These are phyloP conservation scores for Neostapfia colusana DNA, from an alignment of 176 grass and related monocot species.

Conservation along the genomic window DNA sequence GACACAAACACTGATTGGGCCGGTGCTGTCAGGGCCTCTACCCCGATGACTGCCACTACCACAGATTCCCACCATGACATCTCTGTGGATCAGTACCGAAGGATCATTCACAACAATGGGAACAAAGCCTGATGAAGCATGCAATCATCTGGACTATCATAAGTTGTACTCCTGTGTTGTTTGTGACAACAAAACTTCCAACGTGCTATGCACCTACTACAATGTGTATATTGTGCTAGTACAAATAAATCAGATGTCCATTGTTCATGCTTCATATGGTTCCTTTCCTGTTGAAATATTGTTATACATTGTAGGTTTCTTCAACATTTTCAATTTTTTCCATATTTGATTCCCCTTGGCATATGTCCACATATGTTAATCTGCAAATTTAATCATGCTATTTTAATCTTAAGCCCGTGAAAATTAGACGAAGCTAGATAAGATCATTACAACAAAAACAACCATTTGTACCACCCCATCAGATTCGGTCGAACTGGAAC, in stretches of 20 bases:
- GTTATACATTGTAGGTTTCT: background rate
- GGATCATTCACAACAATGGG: background rate
- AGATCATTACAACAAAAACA: too few species aligned
- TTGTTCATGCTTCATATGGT: background rate
- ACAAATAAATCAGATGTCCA: background rate
- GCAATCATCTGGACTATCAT: background rate
- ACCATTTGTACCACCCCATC: too few species aligned
- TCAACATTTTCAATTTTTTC: background rate
- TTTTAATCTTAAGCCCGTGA: too few species aligned
- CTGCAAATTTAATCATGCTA: too few species aligned
- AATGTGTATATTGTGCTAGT: background rate
- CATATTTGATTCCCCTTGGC: background rate
- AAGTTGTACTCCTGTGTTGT: too few species aligned
- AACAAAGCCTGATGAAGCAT: constrained; percentile 18
- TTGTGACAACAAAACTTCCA: too few species aligned
- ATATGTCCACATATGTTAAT: too few species aligned
- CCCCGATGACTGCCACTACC: background rate
- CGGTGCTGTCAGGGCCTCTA: background rate
- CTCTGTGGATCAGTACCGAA: constrained; percentile 26
- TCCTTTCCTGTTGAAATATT: background rate
- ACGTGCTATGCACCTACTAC: too few species aligned
- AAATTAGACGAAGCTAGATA: too few species aligned
- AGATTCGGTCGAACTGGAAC: too few species aligned
- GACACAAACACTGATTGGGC: constrained; percentile 4
- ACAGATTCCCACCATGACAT: constrained; percentile 49